phyloP scores from a whole-genome alignment of 768 basidiomycete species.

The Boletus coccyginus region DNA sequence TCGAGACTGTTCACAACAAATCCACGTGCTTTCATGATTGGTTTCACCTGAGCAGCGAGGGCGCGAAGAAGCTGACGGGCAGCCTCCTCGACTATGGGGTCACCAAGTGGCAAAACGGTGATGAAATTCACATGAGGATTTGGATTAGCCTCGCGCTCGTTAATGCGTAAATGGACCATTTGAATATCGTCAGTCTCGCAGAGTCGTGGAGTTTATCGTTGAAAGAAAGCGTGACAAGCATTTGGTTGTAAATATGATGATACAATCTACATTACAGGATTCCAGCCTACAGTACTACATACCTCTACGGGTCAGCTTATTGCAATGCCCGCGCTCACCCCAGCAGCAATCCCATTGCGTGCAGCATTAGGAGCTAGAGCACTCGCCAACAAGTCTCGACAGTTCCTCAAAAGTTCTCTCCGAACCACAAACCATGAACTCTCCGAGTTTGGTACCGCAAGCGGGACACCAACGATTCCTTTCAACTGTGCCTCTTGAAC shows the following conservation, averaged over 20 bases:
- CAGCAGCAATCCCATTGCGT: slow-evolving; percentile 24
- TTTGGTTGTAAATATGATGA: neutral
- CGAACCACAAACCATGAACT: slow-evolving; percentile 82
- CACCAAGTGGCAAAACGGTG: slow-evolving; percentile 45
- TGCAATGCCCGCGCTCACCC: slow-evolving; percentile 16
- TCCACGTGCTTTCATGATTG: slow-evolving; percentile 78
- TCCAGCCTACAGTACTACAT: neutral
- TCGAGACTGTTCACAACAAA: slow-evolving; percentile 77
- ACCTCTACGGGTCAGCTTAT: slow-evolving; percentile 12
- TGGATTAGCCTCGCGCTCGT: slow-evolving; percentile 67
- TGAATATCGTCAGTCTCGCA: neutral
- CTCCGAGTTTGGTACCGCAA: slow-evolving; percentile 72
- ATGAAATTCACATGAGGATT: slow-evolving; percentile 81
- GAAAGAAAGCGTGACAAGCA: neutral
- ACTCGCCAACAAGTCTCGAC: slow-evolving; percentile 55
- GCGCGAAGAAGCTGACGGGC: slow-evolving; percentile 73
- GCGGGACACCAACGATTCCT: slow-evolving; percentile 59
- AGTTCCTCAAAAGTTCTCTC: slow-evolving; percentile 58
- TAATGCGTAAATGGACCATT: slow-evolving; percentile 73
- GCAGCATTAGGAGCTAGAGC: slow-evolving; percentile 37
- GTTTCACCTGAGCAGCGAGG: slow-evolving; percentile 79
- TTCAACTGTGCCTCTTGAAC: slow-evolving; percentile 54
- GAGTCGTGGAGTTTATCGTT: neutral
- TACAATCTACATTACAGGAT: neutral
- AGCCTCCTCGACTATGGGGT: slow-evolving; percentile 51